Evolutionary conservation across 1,284 basidiomycete genomes (phyloP).

Genomic region (Meira miltonrushii): DNA sequence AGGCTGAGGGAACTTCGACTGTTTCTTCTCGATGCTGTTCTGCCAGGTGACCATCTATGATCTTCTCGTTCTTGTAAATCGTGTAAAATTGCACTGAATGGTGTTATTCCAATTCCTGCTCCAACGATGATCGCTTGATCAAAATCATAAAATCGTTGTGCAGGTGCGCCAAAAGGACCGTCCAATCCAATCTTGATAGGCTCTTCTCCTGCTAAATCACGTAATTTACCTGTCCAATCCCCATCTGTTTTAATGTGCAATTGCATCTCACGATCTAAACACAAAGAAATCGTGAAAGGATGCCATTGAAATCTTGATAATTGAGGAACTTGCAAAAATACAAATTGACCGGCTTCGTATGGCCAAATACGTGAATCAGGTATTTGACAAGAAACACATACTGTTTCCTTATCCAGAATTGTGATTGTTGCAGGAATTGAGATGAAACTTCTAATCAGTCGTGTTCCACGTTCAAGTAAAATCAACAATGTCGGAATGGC

Average conservation of each 20-base stretch:
- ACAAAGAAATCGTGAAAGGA: conserved; percentile 16
- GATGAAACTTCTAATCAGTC: conserved; percentile 3
- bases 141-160: conserved; percentile 15
- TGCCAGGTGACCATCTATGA: conserved; percentile 6
- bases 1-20: not conserved
- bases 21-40: not conserved
- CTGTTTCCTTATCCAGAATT: conserved; percentile 7
- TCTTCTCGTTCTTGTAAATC: conserved; percentile 11
- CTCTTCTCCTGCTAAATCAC: conserved; percentile 8
- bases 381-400: conserved; percentile 3
- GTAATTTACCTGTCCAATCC: conserved; percentile 12
- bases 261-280: conserved; percentile 6
- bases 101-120: conserved; percentile 15
- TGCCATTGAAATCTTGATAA: conserved; percentile 14
- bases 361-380: conserved; percentile 10
- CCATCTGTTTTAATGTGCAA: conserved; percentile 15
- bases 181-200: conserved; percentile 12
- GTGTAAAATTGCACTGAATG: conserved; percentile 12
- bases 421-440: conserved; percentile 4
- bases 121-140: conserved; percentile 12
- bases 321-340: conserved; percentile 12
- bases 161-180: conserved; percentile 17
- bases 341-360: conserved; percentile 14
- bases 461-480: conserved; percentile 7
- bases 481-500: conserved; percentile 11